A percentile compares a stretch with the other conserved stretches of the same genome.
phyloP scores from a whole-genome alignment of 176 grass and related monocot genomes.

The Saccharum spontaneum region DNA sequence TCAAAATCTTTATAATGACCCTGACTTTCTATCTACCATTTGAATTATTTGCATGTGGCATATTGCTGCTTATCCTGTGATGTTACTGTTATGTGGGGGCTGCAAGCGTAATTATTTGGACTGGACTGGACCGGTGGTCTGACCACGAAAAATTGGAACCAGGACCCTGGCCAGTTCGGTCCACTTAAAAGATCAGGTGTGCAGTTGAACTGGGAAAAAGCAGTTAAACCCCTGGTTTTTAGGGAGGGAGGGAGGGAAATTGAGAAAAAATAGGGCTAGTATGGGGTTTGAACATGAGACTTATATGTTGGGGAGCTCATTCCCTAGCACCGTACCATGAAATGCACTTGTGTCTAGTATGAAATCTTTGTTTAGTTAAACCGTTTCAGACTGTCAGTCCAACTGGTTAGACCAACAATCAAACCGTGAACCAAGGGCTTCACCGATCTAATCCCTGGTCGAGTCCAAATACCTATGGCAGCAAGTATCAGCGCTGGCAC shows the following conservation, averaged over 20 bases:
- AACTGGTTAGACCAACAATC: neutral
- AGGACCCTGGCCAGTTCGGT: neutral
- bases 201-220: neutral
- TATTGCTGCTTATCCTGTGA: constrained; percentile 13
- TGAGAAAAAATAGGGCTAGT: neutral
- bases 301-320: neutral
- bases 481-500: neutral
- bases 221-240: neutral
- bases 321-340: neutral
- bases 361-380: neutral
- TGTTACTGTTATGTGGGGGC: neutral
- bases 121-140: neutral
- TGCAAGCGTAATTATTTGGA: neutral
- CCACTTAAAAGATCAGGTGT: neutral
- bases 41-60: neutral
- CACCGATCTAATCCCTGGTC: neutral
- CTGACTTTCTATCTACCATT: constrained; percentile 5
- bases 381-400: neutral
- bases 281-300: neutral
- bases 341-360: neutral
- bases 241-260: neutral
- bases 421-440: neutral
- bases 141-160: neutral
- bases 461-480: neutral
- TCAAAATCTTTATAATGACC: constrained; percentile 22